Base-by-base conservation (phyloP, 164 flowering plant genomes). In the Chimonanthus praecox region DNA sequence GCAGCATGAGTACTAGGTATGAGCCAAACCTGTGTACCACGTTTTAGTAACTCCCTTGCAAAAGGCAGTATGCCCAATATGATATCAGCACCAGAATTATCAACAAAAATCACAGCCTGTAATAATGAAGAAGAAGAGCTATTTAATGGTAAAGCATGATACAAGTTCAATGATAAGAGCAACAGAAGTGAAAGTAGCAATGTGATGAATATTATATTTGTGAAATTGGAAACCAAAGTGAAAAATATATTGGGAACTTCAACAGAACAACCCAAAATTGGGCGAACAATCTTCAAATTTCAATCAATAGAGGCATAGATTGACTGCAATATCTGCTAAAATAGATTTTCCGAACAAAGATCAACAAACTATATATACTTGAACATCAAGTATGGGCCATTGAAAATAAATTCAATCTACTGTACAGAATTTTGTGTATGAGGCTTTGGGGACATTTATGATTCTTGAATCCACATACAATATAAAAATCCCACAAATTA, bases 11-110 rank as follows among this genome's bases (percentile, higher is more conserved):
- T 33, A 49, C 13, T 44, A 13, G 33, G 73, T 70, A 61, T 50
- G 63, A 11, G 50, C 33, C 75, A 77, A 75, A 95, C 98, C 98
- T 95, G 92, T 65, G 90, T 88, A 70, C 98, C 98, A 63, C 80
- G 85, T 11, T 87, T 84, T 8, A 94, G 91, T 71, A 96, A 82
- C 83, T 96, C 99, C 78, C 99, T 88, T 15, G 94, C 97, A 84
- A 94, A 94, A 54, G 99, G 99, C 75, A 94, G 71, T 76, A 92
- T 91, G 65, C 98, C 98, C 88, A 94, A 84, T 49, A 94, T 88
- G 67, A 96, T 88, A 84, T 96, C 99, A 64, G 99, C 99, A 71
- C 99, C 99, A 83, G 97, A 96, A 78, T 96, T 96, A 76, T 96
- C 99, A 75, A 92, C 99, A 87, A 82, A 82, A 9, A 82, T 80